Base-by-base conservation (phyloP, 2,329 filamentous ascomycete species). In the Paradendryphiella salina region DNA sequence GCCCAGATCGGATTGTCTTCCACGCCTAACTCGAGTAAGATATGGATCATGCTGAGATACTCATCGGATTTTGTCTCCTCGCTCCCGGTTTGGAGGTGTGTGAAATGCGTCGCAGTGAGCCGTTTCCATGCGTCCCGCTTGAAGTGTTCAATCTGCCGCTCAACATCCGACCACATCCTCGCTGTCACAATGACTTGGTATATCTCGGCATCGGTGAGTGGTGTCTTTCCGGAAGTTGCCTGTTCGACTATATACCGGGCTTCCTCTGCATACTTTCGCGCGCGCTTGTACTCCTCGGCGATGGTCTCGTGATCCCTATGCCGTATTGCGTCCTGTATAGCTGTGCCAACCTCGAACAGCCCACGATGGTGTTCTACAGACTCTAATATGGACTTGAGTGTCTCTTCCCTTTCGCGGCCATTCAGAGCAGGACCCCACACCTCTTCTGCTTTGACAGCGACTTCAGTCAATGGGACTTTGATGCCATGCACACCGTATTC, bases 1-100 rank as follows among this genome's bases (percentile, higher is more conserved):
- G 95, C 82, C 89, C 90, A 96, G 56, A 99, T 96, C 1, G 94
- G 94, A 64, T 96, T 99, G 52, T 97, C 91, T 8, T 96, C 88
- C 2, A 96, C 91, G 5, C 94, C 95, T 15, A 99, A 79, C 72
- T 99, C 93, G n/a, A 99, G 77, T 45, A 99, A 80, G 29, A 96
- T 80, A 17, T 85, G 82, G 46, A 99, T 97, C 39, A 96, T 79
- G 68, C 96, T 90, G 84, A 96, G 90, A 65, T 96, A 88, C 70
- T 96, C 90, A 66, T 93, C 90, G 5, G 82, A 79, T 32, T 86
- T 78, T 3, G 74, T 75, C 2, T 75, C 73, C 71, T 81, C 80
- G 42, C 68, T 75, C 42, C 71, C 62, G 33, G 70, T 67, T 65
- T 77, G 71, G 57, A 81, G 69, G 59, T 80, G 78, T 67, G 76